Evolutionary conservation across 306 rosid genomes (phyloP).

Genomic region (Lithocarpus polystachyus): DNA sequence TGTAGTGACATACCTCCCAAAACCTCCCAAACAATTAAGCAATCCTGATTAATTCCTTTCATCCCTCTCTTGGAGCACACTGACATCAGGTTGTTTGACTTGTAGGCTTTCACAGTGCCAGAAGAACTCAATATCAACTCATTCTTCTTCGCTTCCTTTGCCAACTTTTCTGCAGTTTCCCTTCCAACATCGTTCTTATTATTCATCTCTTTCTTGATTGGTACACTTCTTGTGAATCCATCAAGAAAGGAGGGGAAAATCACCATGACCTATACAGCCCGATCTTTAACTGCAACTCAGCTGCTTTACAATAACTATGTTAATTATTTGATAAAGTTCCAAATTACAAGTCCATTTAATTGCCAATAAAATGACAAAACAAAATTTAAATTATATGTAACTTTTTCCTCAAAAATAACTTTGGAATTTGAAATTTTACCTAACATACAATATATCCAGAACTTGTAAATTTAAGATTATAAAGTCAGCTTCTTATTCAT

Average conservation of each 20-base stretch:
- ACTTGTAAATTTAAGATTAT: not conserved
- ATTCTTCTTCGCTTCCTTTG: constrained; percentile 76
- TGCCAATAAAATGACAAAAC: not conserved
- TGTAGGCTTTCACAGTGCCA: constrained; percentile 49
- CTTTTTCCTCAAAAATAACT: not conserved
- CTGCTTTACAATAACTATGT: not conserved
- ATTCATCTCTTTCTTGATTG: constrained; percentile 44
- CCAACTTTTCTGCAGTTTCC: constrained; percentile 55
- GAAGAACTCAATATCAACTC: constrained; percentile 55
- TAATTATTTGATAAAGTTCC: not conserved
- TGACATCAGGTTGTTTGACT: constrained; percentile 45
- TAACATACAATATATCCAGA: not conserved
- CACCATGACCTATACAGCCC: constrained; percentile 48
- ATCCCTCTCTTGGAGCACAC: constrained; percentile 68
- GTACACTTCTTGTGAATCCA: constrained; percentile 48
- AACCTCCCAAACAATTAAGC: constrained; percentile 68
- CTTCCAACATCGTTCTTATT: constrained; percentile 29
- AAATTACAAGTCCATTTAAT: not conserved
- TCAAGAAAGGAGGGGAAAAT: constrained; percentile 56
- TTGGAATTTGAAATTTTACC: not conserved
- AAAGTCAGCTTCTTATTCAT: not conserved
- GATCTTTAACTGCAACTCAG: not conserved
- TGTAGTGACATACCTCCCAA: constrained; percentile 52
- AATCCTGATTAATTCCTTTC: constrained; percentile 85
- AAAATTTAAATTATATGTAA: not conserved